Conservation (phyloP, 768 basidiomycete genomes). For the Termitomyces sp. region DNA sequence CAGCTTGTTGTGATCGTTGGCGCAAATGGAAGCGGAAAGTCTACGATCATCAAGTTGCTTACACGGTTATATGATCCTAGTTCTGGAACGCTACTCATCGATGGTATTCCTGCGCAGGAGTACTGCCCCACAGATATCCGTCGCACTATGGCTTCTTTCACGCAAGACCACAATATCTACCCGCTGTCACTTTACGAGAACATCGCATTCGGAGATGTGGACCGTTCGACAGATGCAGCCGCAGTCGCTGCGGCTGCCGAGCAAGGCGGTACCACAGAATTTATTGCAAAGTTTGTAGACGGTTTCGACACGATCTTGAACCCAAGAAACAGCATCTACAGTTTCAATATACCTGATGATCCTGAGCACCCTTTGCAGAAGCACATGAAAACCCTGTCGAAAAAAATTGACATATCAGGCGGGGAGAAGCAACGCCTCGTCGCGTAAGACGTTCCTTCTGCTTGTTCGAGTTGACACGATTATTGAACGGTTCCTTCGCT, state of each 20-base stretch:
- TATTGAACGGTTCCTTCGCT: background rate
- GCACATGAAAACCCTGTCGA: conserved; percentile 14
- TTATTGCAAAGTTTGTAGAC: conserved; percentile 14
- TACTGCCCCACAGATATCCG: conserved; percentile 40
- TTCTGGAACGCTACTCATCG: conserved; percentile 39
- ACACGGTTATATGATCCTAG: conserved; percentile 44
- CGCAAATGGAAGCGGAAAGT: conserved; percentile 53
- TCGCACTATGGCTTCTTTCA: conserved; percentile 40
- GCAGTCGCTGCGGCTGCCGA: conserved; percentile 26
- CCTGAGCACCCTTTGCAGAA: conserved; percentile 15
- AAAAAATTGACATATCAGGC: conserved; percentile 18
- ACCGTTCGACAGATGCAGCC: conserved; percentile 10
- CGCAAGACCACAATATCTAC: conserved; percentile 46
- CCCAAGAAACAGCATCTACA: background rate
- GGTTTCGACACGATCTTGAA: conserved; percentile 19
- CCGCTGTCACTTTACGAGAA: conserved; percentile 44
- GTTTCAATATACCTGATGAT: conserved; percentile 13
- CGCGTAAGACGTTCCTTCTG: conserved; percentile 15
- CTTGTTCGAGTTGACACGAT: background rate
- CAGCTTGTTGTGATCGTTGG: conserved; percentile 56
- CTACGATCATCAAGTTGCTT: conserved; percentile 48
- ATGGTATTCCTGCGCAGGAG: conserved; percentile 32
- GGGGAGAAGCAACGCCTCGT: conserved; percentile 25
- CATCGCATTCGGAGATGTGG: conserved; percentile 27
- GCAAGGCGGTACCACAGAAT: conserved; percentile 23